These are phyloP conservation scores for Xylariomycetidae sp. DNA, from an alignment of 2,329 filamentous ascomycete genomes.

Conservation along the genomic window DNA sequence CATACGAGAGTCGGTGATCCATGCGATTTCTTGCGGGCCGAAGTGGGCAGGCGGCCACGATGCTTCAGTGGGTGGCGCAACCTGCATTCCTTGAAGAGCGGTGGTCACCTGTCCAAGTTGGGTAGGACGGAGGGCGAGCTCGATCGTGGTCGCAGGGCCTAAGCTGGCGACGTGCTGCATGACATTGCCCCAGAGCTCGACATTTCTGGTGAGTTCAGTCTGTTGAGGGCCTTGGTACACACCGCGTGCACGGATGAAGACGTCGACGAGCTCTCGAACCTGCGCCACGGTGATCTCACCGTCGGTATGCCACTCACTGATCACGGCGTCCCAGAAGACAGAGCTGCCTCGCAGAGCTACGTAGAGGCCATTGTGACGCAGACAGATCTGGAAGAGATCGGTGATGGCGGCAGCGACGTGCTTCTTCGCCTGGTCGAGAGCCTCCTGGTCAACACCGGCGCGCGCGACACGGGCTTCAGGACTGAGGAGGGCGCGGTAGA, in stretches of 20 bases:
- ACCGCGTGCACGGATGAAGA: neutral
- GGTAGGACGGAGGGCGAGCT: neutral
- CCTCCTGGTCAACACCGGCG: neutral
- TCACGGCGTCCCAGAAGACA: slow-evolving; percentile 2
- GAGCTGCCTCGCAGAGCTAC: neutral
- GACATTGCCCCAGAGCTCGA: neutral
- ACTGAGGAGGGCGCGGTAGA: slow-evolving; percentile 1
- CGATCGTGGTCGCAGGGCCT: neutral
- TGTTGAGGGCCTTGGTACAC: neutral
- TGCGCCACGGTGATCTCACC: neutral
- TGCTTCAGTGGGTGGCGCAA: neutral
- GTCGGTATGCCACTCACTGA: neutral
- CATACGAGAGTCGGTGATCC: slow-evolving; percentile 1
- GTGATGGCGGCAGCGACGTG: neutral
- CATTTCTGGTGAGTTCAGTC: neutral
- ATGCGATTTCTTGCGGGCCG: slow-evolving; percentile 1
- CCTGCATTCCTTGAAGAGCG: neutral
- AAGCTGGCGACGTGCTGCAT: neutral
- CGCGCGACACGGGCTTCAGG: neutral
- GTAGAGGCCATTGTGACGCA: neutral
- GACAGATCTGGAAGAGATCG: neutral
- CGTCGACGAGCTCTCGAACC: neutral
- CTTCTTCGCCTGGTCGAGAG: neutral
- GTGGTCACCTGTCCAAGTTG: neutral
- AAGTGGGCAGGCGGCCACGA: slow-evolving; percentile 1